These are phyloP conservation scores for Physaria fendleri DNA, from an alignment of 345 rosid species.

Conservation along the genomic window DNA sequence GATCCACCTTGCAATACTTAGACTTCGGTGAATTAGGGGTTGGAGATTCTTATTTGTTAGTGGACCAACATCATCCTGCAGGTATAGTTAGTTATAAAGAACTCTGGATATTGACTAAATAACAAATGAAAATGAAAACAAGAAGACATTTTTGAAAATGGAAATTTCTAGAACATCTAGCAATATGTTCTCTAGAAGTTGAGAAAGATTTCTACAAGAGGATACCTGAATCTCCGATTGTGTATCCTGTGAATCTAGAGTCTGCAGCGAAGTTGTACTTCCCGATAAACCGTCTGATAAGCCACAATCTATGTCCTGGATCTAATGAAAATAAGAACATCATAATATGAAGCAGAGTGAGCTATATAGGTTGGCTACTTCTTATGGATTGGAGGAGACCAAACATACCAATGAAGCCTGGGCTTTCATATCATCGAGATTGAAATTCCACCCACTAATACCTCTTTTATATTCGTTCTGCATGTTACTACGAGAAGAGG, in stretches of 20 bases:
- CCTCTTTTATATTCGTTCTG: conserved; percentile 98
- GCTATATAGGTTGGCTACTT: conserved; percentile 9
- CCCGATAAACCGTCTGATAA: conserved; percentile 46
- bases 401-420: conserved; percentile 88
- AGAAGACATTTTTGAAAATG: neutral
- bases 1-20: conserved; percentile 47
- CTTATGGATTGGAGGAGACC: conserved; percentile 2
- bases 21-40: conserved; percentile 32
- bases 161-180: neutral
- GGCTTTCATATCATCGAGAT: conserved; percentile 95
- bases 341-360: conserved; percentile 7
- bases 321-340: conserved; percentile 42
- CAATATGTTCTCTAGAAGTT: neutral
- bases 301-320: conserved; percentile 70
- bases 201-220: conserved; percentile 11
- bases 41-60: conserved; percentile 31
- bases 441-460: conserved; percentile 95
- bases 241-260: conserved; percentile 46
- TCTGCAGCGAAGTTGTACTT: conserved; percentile 45
- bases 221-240: conserved; percentile 35
- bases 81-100: conserved; percentile 28
- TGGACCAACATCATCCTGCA: conserved; percentile 49
- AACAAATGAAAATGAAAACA: conserved; percentile 3
- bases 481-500: conserved; percentile 28
- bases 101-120: conserved; percentile 9